Conservation (phyloP, 208 protist genomes). For the Strigomonas oncopelti region DNA sequence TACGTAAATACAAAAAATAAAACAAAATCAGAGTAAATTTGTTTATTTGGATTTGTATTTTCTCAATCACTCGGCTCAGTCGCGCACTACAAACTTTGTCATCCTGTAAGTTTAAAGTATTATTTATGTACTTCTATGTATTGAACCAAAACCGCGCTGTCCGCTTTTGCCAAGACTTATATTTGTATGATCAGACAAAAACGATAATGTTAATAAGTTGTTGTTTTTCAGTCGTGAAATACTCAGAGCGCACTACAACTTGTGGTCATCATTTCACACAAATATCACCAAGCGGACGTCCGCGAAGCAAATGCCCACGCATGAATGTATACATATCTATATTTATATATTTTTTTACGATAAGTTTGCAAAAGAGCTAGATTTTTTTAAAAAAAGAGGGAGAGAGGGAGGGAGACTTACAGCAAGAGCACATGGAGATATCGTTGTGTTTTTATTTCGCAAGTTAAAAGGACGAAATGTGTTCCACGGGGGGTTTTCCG, state of each 20-base stretch:
- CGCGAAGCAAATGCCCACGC: too few relatives aligned
- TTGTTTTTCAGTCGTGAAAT: neutral
- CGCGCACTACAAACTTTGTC: conserved; percentile 19
- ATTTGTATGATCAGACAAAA: neutral
- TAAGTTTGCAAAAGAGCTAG: neutral
- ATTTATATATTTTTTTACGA: neutral
- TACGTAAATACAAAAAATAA: neutral
- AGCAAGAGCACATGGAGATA: too few relatives aligned
- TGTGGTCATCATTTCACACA: conserved; percentile 3
- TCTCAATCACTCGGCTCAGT: conserved; percentile 8
- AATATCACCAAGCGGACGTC: too few relatives aligned
- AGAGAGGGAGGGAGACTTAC: too few relatives aligned
- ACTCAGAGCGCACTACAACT: conserved; percentile 16
- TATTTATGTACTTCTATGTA: too few relatives aligned
- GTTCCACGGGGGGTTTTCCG: too few relatives aligned
- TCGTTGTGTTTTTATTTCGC: too few relatives aligned
- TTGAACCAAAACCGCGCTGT: too few relatives aligned
- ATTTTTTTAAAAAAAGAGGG: too few relatives aligned
- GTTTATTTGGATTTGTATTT: conserved; percentile 11
- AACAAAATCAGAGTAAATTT: neutral
- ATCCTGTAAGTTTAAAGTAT: neutral
- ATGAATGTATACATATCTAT: too few relatives aligned
- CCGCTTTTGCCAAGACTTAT: neutral
- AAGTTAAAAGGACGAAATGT: neutral
- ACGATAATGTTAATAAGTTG: neutral